These are phyloP conservation scores for Scheffersomyces spartinae DNA, from an alignment of 805 yeast genomes.

Conservation along the genomic window DNA sequence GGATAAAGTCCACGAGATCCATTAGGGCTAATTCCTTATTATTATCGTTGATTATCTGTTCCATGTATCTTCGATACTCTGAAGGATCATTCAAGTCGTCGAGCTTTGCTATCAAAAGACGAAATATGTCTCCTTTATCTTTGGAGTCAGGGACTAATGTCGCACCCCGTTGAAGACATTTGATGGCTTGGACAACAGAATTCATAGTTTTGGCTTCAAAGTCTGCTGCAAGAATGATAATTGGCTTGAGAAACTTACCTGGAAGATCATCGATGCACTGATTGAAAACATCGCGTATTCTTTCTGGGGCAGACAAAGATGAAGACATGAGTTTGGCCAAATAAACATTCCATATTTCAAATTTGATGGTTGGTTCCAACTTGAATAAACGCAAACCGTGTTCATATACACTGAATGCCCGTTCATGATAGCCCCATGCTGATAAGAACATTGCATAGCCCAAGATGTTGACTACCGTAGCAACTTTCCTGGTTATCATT, in stretches of 20 bases:
- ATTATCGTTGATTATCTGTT: no score
- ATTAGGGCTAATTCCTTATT: slow-evolving; percentile 32
- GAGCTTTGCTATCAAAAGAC: no score
- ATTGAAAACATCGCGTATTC: slow-evolving; percentile 64
- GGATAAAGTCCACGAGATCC: slow-evolving; percentile 30
- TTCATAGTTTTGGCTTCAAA: no score
- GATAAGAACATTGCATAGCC: slow-evolving; percentile 56
- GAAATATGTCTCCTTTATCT: no score
- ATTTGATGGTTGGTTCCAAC: slow-evolving; percentile 42
- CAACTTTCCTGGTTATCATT: slow-evolving; percentile 38
- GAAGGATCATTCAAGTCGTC: no score
- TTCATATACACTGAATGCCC: slow-evolving; percentile 53
- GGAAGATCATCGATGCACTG: slow-evolving; percentile 48
- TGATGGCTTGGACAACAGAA: no score
- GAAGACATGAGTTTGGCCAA: slow-evolving; percentile 35
- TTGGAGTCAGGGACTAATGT: no score
- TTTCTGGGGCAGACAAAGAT: slow-evolving; percentile 7
- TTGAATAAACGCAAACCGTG: slow-evolving; percentile 51
- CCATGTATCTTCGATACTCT: no score
- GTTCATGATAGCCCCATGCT: slow-evolving; percentile 32
- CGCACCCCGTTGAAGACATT: no score
- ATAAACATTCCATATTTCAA: slow-evolving; percentile 65
- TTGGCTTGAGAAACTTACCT: slow-evolving; percentile 28
- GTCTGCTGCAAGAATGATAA: slow-evolving; percentile 45
- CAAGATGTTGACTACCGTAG: slow-evolving; percentile 56